Evolutionary conservation across 2,329 filamentous ascomycete genomes (phyloP).

Genomic region (Xylaria sp.): DNA sequence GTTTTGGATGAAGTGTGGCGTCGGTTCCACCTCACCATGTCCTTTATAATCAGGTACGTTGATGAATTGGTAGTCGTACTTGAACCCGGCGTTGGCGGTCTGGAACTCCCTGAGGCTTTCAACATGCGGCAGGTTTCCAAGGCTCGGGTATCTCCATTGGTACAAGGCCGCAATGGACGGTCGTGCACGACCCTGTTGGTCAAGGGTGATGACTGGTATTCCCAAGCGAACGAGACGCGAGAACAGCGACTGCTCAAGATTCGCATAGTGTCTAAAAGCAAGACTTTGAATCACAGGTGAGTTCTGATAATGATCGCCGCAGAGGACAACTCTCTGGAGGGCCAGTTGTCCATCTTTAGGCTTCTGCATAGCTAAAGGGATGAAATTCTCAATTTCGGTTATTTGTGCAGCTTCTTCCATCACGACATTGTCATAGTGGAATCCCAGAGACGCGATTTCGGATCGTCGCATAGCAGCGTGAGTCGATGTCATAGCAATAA

Average conservation of each 20-base stretch:
- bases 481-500: slow-evolving; percentile 98
- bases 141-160: slow-evolving; percentile 86
- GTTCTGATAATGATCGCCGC: slow-evolving; percentile 96
- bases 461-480: slow-evolving; percentile 94
- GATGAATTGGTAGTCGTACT: slow-evolving; percentile 96
- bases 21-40: slow-evolving; percentile 86
- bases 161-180: slow-evolving; percentile 89
- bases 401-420: slow-evolving; percentile 99
- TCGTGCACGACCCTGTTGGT: slow-evolving; percentile 92
- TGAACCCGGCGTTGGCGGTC: slow-evolving; percentile 88
- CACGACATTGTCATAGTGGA: slow-evolving; percentile 96
- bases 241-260: slow-evolving; percentile 95
- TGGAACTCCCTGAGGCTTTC: slow-evolving; percentile 76
- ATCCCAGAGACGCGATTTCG: slow-evolving; percentile 91
- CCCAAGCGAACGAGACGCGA: slow-evolving; percentile 89
- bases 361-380: slow-evolving; percentile 92
- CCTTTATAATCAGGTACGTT: slow-evolving; percentile 94
- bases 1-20: slow-evolving; percentile 95
- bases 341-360: slow-evolving; percentile 76
- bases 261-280: slow-evolving; percentile 93
- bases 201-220: slow-evolving; percentile 88
- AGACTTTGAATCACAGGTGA: slow-evolving; percentile 94
- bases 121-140: slow-evolving; percentile 83
- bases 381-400: slow-evolving; percentile 96
- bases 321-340: slow-evolving; percentile 88